Evolutionary conservation across 1,284 basidiomycete genomes (phyloP).

Genomic region (Microbotryomycetes sp.): DNA sequence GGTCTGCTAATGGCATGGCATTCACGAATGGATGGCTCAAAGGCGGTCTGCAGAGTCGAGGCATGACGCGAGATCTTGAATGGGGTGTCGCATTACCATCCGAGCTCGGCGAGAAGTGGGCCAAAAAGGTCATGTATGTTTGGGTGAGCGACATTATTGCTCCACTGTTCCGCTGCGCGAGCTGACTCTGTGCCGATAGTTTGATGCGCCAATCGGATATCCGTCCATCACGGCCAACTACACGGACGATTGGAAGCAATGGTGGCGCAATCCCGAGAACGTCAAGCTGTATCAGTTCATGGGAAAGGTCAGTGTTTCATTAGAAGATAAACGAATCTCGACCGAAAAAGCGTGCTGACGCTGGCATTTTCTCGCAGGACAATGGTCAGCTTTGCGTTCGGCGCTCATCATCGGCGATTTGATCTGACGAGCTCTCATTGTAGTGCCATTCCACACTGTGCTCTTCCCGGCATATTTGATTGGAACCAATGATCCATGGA

Average conservation of each 20-base stretch:
- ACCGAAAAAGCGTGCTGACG: neutral
- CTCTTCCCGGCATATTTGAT: slow-evolving; percentile 89
- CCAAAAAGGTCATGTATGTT: slow-evolving; percentile 89
- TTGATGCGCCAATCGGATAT: slow-evolving; percentile 96
- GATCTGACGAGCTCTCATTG: neutral
- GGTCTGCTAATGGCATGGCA: slow-evolving; percentile 86
- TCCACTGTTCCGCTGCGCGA: neutral
- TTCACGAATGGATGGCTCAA: slow-evolving; percentile 87
- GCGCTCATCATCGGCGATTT: neutral
- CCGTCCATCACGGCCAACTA: slow-evolving; percentile 95
- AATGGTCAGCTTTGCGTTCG: slow-evolving; percentile 36
- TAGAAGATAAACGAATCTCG: neutral
- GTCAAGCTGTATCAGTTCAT: slow-evolving; percentile 97
- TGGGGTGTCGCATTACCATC: slow-evolving; percentile 94
- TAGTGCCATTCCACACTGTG: slow-evolving; percentile 76
- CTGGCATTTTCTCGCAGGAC: slow-evolving; percentile 6
- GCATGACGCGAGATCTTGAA: slow-evolving; percentile 85
- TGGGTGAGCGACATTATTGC: slow-evolving; percentile 33
- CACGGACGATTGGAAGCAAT: slow-evolving; percentile 88
- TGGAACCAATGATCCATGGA: slow-evolving; percentile 88
- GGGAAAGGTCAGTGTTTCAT: slow-evolving; percentile 53
- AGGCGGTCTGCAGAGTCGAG: slow-evolving; percentile 78
- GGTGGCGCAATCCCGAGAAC: slow-evolving; percentile 94
- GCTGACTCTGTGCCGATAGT: slow-evolving; percentile 51
- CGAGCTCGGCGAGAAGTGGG: slow-evolving; percentile 61